Base-by-base conservation (phyloP, 164 flowering plant species). In the Magnolia changhungtana region DNA sequence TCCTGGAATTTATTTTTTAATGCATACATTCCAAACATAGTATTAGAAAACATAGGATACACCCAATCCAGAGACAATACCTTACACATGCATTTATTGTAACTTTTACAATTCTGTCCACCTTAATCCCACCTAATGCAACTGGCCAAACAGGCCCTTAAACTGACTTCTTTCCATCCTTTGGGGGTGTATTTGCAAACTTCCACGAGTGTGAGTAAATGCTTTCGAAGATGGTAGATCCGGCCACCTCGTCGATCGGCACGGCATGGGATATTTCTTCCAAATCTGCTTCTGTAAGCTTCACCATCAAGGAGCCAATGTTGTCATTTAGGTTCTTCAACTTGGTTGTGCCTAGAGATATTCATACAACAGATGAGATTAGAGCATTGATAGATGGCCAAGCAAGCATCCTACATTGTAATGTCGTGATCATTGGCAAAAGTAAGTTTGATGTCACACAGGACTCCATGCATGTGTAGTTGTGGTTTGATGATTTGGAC, bases 171-270 rank as follows among this genome's bases (percentile, higher is more conserved):
- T 74, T 29, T 19, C 13, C 11, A 71, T 50, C 80, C 69, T 65
- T 76, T 64, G 77, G 49, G 4, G 87, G 88, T 18, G 88, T 84
- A 71, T 79, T 77, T 69, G 85, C 84, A 72, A 76, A 81, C 72
- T 74, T 84, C 86, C 85, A 86, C 6, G 78, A 20, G 49, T 14
- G 7, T 9, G 29, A 71, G 50, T 45, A 18, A 61, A 79, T 58
- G 72, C 20, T 68, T 1, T 71, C 72, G 45, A n/a, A 68, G 27
- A 50, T 74, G 80, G 82, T 72, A 16, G 1, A 14, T 18, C 86
- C 78, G 4, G 76, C 78, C 45, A 79, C 80, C 50, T 74, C 80
- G 77, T 74, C 49, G 16, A 23, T 8, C 37, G 84, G 84, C 11
- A 82, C 71, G 9, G 84, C 80, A 50, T 82, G 76, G 29, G 78